A percentile compares a stretch with the other conserved stretches of the same genome.
phyloP scores from a whole-genome alignment of 2,329 filamentous ascomycete genomes.

The Fusarium bulbicola region DNA sequence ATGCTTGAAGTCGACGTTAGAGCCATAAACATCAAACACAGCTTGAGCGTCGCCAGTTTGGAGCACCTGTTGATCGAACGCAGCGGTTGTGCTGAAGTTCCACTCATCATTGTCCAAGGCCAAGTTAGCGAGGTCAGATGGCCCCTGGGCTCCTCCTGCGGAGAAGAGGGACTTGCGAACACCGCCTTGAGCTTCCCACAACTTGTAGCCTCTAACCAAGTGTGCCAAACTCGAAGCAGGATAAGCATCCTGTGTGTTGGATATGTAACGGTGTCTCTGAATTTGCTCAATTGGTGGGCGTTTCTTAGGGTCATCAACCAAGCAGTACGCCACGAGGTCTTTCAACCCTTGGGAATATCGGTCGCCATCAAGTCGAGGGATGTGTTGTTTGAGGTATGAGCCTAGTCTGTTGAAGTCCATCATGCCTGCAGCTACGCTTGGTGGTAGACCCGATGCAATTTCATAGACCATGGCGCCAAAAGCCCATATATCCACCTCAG shows the following conservation, averaged over 20 bases:
- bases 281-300: conserved; percentile 76
- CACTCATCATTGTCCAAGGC: conserved; percentile 67
- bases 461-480: conserved; percentile 84
- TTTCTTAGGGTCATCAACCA: conserved; percentile 73
- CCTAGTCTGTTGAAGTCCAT: conserved; percentile 60
- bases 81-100: conserved; percentile 73
- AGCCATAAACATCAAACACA: conserved; percentile 69
- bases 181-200: conserved; percentile 80
- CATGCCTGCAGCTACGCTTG: conserved; percentile 68
- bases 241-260: conserved; percentile 68
- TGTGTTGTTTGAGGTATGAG: conserved; percentile 66
- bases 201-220: conserved; percentile 75
- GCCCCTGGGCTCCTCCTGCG: conserved; percentile 65
- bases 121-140: conserved; percentile 55
- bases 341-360: conserved; percentile 75
- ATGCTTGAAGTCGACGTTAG: conserved; percentile 62
- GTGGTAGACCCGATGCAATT: conserved; percentile 80
- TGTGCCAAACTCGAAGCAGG: conserved; percentile 71
- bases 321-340: conserved; percentile 76
- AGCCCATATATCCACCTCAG: conserved; percentile 84
- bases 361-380: conserved; percentile 75
- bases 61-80: conserved; percentile 68
- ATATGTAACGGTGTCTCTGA: conserved; percentile 74
- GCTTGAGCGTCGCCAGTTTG: conserved; percentile 64
- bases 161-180: conserved; percentile 72